Evolutionary conservation across 2,329 filamentous ascomycete species (phyloP), one percentile per base, ranked within the genome.

Genomic region (Alternaria longipes): DNA sequence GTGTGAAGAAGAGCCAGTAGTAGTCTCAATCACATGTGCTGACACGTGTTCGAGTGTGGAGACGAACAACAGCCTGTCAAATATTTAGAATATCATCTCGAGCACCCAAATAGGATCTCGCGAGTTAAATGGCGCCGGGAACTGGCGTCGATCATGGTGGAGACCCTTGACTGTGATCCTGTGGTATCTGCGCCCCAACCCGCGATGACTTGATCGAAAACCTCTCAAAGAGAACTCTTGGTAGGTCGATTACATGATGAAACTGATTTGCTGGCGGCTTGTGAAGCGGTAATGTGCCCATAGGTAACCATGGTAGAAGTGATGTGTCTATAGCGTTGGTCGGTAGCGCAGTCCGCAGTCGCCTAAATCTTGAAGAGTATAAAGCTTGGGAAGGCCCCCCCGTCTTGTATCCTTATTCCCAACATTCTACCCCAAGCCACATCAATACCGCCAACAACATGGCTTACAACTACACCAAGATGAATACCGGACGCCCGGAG

Each of bases 291-390:
- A n/a, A 50, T 38, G 46, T 36, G 18, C 8, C 20, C 4, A 50
- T 26, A 26, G 20, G 16, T 20, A 50, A 50, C 46, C 46, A 49
- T 36, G 46, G 46, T 49, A 34, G 18, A 16, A 36, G 46, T 24
- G 46, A 22, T 36, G 46, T 9, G 30, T 49, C 30, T 49, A 18
- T 49, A 36, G 46, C 46, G 46, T 34, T 49, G 46, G 32, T 11
- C 32, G 20, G 30, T 50, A 30, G 46, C 46, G 46, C 46, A 26
- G 14, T 50, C 22, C 46, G 20, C 20, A 34, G 34, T 50, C 30
- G 46, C 46, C 46, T 50, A 50, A 49, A 36, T 50, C 46, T 38
- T 38, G 46, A 14, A 24, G 14, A 50, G 46, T 50, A 50, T 50
- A 50, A 36, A 50, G 32, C 20, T 26, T 26, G 11, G 18, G 46